phyloP scores from a whole-genome alignment of 2,329 filamentous ascomycete genomes.

The Cercospora sp. region DNA sequence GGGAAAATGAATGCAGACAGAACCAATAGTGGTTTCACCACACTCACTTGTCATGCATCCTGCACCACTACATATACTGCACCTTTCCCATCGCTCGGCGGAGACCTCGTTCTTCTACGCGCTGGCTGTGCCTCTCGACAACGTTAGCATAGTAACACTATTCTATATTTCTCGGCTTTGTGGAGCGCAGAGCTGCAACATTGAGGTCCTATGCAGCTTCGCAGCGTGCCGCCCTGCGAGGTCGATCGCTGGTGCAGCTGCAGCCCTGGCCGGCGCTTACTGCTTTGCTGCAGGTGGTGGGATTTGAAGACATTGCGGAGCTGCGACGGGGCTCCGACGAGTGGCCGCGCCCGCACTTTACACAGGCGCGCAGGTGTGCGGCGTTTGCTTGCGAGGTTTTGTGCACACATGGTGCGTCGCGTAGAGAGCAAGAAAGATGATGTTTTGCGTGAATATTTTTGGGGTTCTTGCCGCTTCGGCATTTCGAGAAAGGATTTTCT shows the following conservation, averaged over 20 bases:
- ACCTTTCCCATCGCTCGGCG: too few relatives aligned
- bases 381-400: background rate
- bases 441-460: background rate
- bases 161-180: background rate
- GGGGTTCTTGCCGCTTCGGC: background rate
- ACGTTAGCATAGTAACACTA: background rate
- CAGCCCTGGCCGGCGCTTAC: background rate
- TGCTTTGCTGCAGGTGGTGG: background rate
- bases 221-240: background rate
- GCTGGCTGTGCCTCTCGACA: conserved; percentile 7
- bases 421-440: too few relatives aligned
- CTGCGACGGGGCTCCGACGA: background rate
- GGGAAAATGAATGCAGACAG: background rate
- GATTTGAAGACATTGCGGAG: background rate
- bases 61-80: conserved; percentile 2
- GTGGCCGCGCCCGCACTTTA: background rate
- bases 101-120: background rate
- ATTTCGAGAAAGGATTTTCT: background rate
- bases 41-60: background rate
- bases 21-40: background rate
- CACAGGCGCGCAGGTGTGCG: background rate
- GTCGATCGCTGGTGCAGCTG: background rate
- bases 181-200: background rate
- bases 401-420: background rate
- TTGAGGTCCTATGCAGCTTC: background rate